Percentiles rank a stretch among this genome's conserved stretches.
Evolutionary conservation across 257 asterid species (phyloP).

Genomic region (Craterostigma plantagineum): DNA sequence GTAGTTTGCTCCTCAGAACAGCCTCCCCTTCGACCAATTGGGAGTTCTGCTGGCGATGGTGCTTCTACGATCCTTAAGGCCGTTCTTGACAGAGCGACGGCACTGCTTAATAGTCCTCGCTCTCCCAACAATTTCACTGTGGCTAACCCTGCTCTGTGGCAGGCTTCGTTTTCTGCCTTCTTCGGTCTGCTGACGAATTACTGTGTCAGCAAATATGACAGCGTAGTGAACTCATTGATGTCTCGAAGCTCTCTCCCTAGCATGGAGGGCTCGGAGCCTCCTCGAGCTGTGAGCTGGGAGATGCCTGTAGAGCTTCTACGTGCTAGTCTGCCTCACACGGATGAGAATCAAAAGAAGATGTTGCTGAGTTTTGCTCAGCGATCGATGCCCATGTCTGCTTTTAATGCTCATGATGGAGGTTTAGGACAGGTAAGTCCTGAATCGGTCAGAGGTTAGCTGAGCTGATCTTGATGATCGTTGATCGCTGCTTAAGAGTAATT

Average conservation of each 20-base stretch:
- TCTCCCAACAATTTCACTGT: slow-evolving; percentile 20
- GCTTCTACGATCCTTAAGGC: slow-evolving; percentile 38
- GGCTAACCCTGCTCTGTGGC: slow-evolving; percentile 49
- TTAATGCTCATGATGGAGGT: slow-evolving; percentile 27
- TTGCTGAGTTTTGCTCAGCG: slow-evolving; percentile 35
- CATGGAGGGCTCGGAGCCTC: slow-evolving; percentile 28
- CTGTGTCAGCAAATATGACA: slow-evolving; percentile 39
- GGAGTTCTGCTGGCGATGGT: slow-evolving; percentile 51
- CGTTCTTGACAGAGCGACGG: slow-evolving; percentile 45
- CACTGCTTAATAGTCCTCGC: slow-evolving; percentile 24
- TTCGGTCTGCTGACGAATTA: slow-evolving; percentile 50
- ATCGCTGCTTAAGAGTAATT: no score
- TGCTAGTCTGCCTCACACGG: slow-evolving; percentile 56
- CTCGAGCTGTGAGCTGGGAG: slow-evolving; percentile 44
- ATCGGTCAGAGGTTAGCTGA: slow-evolving; percentile 26
- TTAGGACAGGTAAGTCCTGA: slow-evolving; percentile 33
- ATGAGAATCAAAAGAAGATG: slow-evolving; percentile 37
- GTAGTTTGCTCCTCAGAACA: slow-evolving; percentile 58
- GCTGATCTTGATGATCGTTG: no score
- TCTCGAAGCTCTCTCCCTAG: slow-evolving; percentile 20
- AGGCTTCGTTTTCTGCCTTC: slow-evolving; percentile 62
- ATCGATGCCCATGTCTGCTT: slow-evolving; percentile 36
- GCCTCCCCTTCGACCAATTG: slow-evolving; percentile 60
- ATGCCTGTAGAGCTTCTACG: slow-evolving; percentile 64
- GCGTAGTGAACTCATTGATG: slow-evolving; percentile 31